Evolutionary conservation across 768 basidiomycete genomes (phyloP).

Genomic region (Amanita thiersii): DNA sequence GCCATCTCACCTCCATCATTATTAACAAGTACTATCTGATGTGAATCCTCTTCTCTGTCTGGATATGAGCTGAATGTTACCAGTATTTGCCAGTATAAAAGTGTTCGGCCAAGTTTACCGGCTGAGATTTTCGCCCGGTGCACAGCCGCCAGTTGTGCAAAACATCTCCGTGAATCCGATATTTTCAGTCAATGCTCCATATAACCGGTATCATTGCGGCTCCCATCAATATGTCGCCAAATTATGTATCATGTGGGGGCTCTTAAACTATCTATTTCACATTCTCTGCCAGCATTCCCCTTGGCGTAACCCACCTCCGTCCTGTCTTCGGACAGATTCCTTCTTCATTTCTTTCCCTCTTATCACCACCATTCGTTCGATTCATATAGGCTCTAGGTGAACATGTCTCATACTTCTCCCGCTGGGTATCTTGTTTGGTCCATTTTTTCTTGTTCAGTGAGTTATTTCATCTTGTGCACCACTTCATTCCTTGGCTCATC

Average conservation of each 20-base stretch:
- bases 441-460: conserved; percentile 41
- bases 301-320: background rate
- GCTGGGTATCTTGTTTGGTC: conserved; percentile 59
- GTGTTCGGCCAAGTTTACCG: no score
- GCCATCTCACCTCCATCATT: no score
- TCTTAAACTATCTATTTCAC: background rate
- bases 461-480: conserved; percentile 13
- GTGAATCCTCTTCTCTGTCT: no score
- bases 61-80: no score
- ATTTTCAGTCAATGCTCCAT: no score
- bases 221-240: background rate
- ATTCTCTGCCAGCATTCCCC: background rate
- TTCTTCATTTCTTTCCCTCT: conserved; percentile 14
- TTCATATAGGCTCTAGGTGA: conserved; percentile 11
- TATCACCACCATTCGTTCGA: conserved; percentile 13
- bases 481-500: background rate
- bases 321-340: background rate
- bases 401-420: conserved; percentile 60
- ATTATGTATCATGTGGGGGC: background rate
- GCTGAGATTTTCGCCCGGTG: no score
- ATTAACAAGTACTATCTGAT: no score
- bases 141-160: no score
- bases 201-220: background rate
- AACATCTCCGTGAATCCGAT: no score
- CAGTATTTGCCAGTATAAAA: no score